A percentile compares a stretch with the other conserved stretches of the same genome.
Evolutionary conservation across 306 rosid species (phyloP).

Genomic region (Pachyrhizus erosus): DNA sequence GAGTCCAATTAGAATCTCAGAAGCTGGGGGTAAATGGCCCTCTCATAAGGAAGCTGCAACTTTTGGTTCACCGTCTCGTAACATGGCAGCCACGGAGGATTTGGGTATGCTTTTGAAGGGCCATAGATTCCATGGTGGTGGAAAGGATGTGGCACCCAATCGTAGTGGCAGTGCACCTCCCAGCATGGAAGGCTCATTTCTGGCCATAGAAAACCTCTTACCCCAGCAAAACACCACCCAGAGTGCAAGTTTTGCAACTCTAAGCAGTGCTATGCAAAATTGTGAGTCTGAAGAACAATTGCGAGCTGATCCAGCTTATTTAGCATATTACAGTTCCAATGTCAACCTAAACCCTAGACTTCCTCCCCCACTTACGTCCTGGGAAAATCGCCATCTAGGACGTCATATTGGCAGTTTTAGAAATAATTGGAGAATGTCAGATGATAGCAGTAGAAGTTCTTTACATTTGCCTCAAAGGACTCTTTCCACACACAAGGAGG

Average conservation of each 20-base stretch:
- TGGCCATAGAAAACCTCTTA: constrained; percentile 58
- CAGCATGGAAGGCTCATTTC: constrained; percentile 74
- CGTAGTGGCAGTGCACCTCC: constrained; percentile 86
- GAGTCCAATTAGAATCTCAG: constrained; percentile 73
- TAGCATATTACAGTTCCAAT: constrained; percentile 60
- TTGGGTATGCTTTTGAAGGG: constrained; percentile 61
- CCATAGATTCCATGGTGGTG: constrained; percentile 53
- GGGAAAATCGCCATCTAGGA: constrained; percentile 63
- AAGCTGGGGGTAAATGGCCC: constrained; percentile 73
- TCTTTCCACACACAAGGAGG: constrained; percentile 71
- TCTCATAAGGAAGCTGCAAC: constrained; percentile 56
- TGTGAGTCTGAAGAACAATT: constrained; percentile 60
- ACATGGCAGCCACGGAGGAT: constrained; percentile 61
- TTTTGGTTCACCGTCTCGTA: constrained; percentile 49
- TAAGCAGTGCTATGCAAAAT: constrained; percentile 50
- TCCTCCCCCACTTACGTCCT: constrained; percentile 67
- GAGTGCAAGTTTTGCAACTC: constrained; percentile 52
- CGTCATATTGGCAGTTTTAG: constrained; percentile 60
- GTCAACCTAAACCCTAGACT: constrained; percentile 75
- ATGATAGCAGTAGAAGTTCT: constrained; percentile 60
- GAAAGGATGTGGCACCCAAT: constrained; percentile 57
- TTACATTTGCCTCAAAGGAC: constrained; percentile 56
- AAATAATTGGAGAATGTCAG: constrained; percentile 52
- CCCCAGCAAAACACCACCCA: constrained; percentile 55
- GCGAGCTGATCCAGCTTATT: constrained; percentile 64